Evolutionary conservation across 148 eudicot genomes (phyloP).

Genomic region (Vaccinium myrtillus): DNA sequence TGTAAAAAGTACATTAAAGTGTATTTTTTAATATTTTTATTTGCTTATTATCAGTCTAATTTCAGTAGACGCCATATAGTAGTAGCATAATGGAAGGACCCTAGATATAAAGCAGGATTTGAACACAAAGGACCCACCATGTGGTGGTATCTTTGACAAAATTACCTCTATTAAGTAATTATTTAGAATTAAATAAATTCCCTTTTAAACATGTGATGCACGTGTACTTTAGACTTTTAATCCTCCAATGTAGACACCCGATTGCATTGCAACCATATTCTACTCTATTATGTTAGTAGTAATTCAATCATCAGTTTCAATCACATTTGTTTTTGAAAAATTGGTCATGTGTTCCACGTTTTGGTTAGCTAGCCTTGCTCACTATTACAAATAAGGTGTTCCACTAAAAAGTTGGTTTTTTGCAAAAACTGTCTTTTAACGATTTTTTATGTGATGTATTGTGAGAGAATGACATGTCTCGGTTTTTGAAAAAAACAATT

Average conservation of each 20-base stretch:
- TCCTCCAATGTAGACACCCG: neutral
- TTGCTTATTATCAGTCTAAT: no score
- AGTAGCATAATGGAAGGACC: no score
- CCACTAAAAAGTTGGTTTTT: no score
- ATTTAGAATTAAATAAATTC: neutral
- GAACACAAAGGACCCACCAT: conserved; percentile 1
- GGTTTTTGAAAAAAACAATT: no score
- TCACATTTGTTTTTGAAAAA: neutral
- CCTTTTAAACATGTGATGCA: neutral
- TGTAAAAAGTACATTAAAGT: no score
- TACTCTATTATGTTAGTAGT: neutral
- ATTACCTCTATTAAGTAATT: neutral
- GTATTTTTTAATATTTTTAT: no score
- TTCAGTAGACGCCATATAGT: no score
- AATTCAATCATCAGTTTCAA: neutral
- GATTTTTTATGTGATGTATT: no score
- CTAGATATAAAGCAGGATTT: neutral
- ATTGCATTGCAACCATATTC: neutral
- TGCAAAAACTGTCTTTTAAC: no score
- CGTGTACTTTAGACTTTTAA: neutral
- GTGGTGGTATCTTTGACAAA: neutral
- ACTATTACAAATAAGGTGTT: no score
- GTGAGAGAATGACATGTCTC: no score
- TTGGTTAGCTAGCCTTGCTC: neutral
- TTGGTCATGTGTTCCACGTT: neutral